Base-by-base conservation (phyloP, 2,329 filamentous ascomycete species). In the Calycina herbarum region DNA sequence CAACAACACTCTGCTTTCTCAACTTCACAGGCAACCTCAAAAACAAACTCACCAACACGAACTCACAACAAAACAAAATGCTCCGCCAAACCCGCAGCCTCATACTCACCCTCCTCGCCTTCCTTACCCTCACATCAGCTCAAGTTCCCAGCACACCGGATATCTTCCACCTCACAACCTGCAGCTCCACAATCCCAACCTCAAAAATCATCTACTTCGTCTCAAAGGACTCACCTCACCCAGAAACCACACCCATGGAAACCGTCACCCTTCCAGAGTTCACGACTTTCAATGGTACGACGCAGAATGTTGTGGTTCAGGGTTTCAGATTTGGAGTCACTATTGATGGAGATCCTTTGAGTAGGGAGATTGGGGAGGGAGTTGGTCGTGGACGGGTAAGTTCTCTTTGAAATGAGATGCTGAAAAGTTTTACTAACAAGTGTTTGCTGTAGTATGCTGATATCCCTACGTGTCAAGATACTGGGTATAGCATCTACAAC, bases 401-500 rank as follows among this genome's bases (percentile, higher is more conserved):
- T 11, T 38, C 5, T 11, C 35, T 10, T 38, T 11, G 7, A 10
- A 10, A 11, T 38, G 35, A 38, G 10, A 11, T 38, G 5, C 10
- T 24, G 3, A 13, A n/a, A 51, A 2, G n/a, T 5, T 6, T n/a
- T 51, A 13, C 45, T n/a, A 51, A n/a, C 10, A 24, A 5, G 13
- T n/a, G 11, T 51, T 24, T n/a, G 45, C 5, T 24, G 6, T n/a
- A n/a, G 45, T 51, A 24, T n/a, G 6, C 24, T 51, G 45, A 51
- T 51, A 51, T 51, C 11, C 45, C 45, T n/a, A 51, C 45, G 13
- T 51, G 45, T 51, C 45, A n/a, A 5, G 45, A 51, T 51, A 51
- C 45, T 51, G 45, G 45, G 5, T 51, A 51, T 51, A 51, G 45
- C n/a, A 51, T 51, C 45, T 51, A 51, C 10, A 51, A 51, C 45